phyloP scores from a whole-genome alignment of 129 eudicot genomes.

The Flaveria ramosissima region DNA sequence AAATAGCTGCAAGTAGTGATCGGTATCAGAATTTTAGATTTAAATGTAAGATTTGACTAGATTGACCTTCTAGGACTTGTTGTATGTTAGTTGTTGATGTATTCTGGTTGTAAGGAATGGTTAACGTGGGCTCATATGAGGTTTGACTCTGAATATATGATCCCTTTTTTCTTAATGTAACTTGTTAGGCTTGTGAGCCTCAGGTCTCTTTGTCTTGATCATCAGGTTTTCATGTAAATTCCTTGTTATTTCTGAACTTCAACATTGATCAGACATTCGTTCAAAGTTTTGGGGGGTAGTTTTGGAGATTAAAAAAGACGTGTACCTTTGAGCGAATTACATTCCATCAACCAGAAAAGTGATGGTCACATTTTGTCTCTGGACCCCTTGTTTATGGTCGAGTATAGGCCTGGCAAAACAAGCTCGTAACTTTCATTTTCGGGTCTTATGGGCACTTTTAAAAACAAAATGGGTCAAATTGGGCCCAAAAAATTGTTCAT shows the following conservation, averaged over 20 bases:
- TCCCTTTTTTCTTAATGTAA: background rate
- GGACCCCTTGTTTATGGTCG: too few species aligned
- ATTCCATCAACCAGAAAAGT: too few species aligned
- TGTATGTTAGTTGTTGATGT: background rate
- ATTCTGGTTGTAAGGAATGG: slow-evolving; percentile 7
- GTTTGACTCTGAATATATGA: slow-evolving; percentile 20
- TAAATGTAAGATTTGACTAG: slow-evolving; percentile 27
- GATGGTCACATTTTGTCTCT: too few species aligned
- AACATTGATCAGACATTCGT: too few species aligned
- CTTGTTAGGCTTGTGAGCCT: background rate
- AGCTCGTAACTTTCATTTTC: too few species aligned
- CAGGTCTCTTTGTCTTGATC: background rate
- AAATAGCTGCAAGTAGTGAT: slow-evolving; percentile 16
- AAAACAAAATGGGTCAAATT: too few species aligned
- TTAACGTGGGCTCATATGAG: slow-evolving; percentile 13
- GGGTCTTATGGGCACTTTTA: too few species aligned
- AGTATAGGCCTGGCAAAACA: too few species aligned
- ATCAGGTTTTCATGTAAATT: background rate
- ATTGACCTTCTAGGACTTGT: slow-evolving; percentile 23
- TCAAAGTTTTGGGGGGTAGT: too few species aligned
- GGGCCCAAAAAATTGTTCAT: too few species aligned
- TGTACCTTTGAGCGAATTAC: too few species aligned
- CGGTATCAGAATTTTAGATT: slow-evolving; percentile 11
- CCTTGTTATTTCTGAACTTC: background rate
- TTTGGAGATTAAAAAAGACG: too few species aligned